Conservation (phyloP, 345 rosid genomes). For the Corchorus olitorius region DNA sequence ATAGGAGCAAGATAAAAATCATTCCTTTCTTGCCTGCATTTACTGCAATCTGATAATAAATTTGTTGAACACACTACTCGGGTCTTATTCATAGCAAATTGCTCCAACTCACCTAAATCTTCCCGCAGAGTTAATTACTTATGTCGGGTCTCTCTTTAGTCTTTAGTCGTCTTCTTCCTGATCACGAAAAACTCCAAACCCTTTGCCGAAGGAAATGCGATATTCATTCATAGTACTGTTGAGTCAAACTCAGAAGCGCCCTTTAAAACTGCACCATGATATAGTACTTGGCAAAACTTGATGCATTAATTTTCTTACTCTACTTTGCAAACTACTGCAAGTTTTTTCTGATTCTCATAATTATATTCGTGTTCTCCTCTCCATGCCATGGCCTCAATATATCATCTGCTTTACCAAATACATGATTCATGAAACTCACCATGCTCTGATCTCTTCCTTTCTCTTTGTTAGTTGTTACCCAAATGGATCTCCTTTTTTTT, state of each 20-base stretch:
- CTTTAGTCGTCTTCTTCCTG: background rate
- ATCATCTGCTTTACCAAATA: too few species aligned
- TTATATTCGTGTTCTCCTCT: too few species aligned
- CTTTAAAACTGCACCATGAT: background rate
- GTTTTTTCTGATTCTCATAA: background rate
- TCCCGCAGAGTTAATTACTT: background rate
- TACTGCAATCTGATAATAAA: background rate
- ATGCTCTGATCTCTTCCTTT: background rate
- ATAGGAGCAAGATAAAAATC: background rate
- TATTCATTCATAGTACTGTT: background rate
- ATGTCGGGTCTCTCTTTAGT: background rate
- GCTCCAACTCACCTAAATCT: constrained; percentile 7
- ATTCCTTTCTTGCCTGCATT: constrained; percentile 1
- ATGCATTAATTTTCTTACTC: background rate
- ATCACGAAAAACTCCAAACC: background rate
- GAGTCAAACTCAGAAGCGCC: background rate
- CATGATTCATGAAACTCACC: too few species aligned
- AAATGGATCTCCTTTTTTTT: too few species aligned
- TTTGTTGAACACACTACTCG: background rate
- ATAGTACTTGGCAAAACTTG: background rate
- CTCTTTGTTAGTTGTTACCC: background rate
- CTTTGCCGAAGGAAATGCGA: background rate
- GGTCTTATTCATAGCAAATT: constrained; percentile 5
- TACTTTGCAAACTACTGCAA: too few species aligned
- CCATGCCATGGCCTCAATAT: too few species aligned